Base-by-base conservation (phyloP, 2,329 filamentous ascomycete genomes). In the Beauveria varroae region DNA sequence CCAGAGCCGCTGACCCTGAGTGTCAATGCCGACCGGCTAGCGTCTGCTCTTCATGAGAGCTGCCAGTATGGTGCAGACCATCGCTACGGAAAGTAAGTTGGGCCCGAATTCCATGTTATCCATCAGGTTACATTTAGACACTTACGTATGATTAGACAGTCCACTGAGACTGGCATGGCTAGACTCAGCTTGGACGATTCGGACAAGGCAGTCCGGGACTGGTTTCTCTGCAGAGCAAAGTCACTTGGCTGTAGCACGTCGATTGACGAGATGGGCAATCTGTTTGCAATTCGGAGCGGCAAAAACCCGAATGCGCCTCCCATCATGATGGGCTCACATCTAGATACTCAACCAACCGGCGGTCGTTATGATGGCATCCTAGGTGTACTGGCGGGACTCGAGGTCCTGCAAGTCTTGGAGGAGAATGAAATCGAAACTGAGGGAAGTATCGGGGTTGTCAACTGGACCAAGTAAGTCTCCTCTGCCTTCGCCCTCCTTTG, bases 351-450 rank as follows among this genome's bases (percentile, higher is more conserved):
- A 67, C 84, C 84, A 3, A 75, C 74, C 3, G 88, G 87, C 1
- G 87, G 87, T 0, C 75, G 88, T n/a, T 91, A 91, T 65, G 89
- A 91, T 70, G 90, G 90, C 1, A 91, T 93, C 57, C 74, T 95
- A 1, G 90, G 90, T 16, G 83, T 95, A 7, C 79, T 84, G 16
- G 85, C 89, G 1, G 90, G 86, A 0, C 78, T 93, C 1, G 90
- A 93, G 73, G 86, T 88, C 69, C 75, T 95, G n/a, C 83, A 80
- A 63, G 83, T 85, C 0, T 75, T 95, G 52, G 41, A 65, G 8
- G 89, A 92, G 37, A 82, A 86, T 64, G 78, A 81, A 41, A 78
- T 88, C 8, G 81, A 88, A 69, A 93, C 89, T 0, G 81, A 88
- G 57, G 88, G 84, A 55, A 86, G 87, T 5, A 79, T 93, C 1